phyloP scores from a whole-genome alignment of 495 filamentous ascomycete genomes.

The Trichoderma erinaceum region DNA sequence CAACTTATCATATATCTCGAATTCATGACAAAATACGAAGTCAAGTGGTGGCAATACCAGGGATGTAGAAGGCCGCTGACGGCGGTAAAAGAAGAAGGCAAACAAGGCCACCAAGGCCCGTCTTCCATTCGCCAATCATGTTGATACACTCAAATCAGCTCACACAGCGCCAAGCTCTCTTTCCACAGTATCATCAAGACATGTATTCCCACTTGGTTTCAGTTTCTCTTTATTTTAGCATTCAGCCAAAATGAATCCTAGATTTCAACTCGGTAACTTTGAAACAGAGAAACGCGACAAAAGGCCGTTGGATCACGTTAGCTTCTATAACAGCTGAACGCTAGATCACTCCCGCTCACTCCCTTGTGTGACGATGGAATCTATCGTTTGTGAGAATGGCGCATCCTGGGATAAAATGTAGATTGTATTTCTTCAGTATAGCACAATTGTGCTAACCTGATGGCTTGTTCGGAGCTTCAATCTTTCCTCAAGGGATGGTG shows the following conservation, averaged over 20 bases:
- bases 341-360: neutral
- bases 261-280: neutral
- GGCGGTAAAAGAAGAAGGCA: constrained; percentile 20
- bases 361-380: neutral
- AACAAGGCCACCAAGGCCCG: constrained; percentile 27
- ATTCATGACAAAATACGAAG: neutral
- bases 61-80: constrained; percentile 69
- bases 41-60: constrained; percentile 41
- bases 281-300: neutral
- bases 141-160: neutral
- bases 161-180: neutral
- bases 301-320: neutral
- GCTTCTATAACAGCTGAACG: neutral
- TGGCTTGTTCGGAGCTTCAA: neutral
- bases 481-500: neutral
- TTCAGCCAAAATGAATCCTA: neutral
- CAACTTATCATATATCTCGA: neutral
- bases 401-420: neutral
- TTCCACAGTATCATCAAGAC: neutral
- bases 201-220: neutral
- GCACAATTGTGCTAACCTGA: neutral
- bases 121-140: constrained; percentile 25
- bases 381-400: neutral
- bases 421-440: neutral
- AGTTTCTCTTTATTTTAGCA: neutral